These are phyloP conservation scores for Anthostomella pinea DNA, from an alignment of 2,329 filamentous ascomycete species.

Conservation along the genomic window DNA sequence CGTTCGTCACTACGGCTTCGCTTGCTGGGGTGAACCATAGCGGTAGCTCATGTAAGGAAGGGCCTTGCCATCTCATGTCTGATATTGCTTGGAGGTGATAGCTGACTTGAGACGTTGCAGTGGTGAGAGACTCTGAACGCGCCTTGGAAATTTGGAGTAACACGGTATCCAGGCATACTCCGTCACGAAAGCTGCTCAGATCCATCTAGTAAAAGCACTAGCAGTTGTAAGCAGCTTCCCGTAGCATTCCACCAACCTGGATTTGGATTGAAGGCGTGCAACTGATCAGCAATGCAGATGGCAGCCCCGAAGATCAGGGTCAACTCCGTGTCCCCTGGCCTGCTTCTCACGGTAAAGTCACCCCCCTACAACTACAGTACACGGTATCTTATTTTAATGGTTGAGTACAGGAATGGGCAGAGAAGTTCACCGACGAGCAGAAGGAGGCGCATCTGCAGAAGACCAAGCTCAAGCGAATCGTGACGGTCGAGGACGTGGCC, in stretches of 20 bases:
- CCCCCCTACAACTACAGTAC: conserved; percentile 18
- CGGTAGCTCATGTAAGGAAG: conserved; percentile 52
- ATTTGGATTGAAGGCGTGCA: no score
- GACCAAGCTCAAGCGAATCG: conserved; percentile 58
- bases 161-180: conserved; percentile 58
- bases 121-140: no score
- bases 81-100: no score
- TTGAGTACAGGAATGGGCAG: conserved; percentile 56
- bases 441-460: conserved; percentile 52
- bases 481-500: conserved; percentile 55
- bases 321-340: conserved; percentile 55
- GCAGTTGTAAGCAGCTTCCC: conserved; percentile 34
- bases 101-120: no score
- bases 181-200: conserved; percentile 72
- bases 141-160: conserved; percentile 4
- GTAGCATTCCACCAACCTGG: no score
- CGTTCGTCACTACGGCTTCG: conserved; percentile 63
- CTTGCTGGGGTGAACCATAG: conserved; percentile 62
- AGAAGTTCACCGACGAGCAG: conserved; percentile 54
- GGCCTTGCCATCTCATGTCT: no score
- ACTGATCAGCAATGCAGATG: conserved; percentile 27
- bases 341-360: conserved; percentile 44
- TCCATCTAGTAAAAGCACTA: conserved; percentile 55
- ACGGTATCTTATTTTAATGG: no score
- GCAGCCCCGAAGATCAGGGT: conserved; percentile 55